Conservation (phyloP, 1,284 basidiomycete species). For the Tilletia indica region DNA sequence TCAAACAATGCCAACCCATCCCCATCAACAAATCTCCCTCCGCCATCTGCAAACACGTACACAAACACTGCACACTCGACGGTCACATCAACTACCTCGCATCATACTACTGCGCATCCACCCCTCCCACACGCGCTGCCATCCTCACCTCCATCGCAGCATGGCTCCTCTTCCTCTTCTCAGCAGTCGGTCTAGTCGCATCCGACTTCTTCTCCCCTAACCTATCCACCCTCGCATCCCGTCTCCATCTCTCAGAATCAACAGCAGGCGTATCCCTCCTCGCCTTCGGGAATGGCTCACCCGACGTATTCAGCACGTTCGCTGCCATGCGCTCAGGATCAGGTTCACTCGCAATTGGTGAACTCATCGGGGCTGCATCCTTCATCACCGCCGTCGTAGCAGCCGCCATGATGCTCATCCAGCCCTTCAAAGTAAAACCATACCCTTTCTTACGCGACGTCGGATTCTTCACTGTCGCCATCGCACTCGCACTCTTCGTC, state of each 20-base stretch:
- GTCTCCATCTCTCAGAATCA: conserved; percentile 50
- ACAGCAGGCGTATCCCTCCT: conserved; percentile 55
- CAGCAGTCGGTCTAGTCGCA: conserved; percentile 49
- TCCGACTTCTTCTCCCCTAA: conserved; percentile 55
- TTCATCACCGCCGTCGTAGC: conserved; percentile 93
- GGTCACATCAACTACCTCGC: conserved; percentile 44
- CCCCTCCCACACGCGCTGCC: conserved; percentile 22
- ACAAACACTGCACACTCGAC: conserved; percentile 33
- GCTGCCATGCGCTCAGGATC: conserved; percentile 83
- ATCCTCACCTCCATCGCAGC: conserved; percentile 34
- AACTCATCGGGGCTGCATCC: conserved; percentile 88
- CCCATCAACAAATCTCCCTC: conserved; percentile 26
- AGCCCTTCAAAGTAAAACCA: conserved; percentile 79
- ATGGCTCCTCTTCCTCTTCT: conserved; percentile 50
- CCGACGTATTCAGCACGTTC: conserved; percentile 77
- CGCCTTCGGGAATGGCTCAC: conserved; percentile 58
- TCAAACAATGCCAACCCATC: conserved; percentile 30
- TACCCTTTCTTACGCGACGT: conserved; percentile 86
- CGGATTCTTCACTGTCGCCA: conserved; percentile 82
- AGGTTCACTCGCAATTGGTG: conserved; percentile 86
- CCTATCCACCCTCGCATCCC: conserved; percentile 44
- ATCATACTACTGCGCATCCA: conserved; percentile 48
- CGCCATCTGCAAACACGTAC: conserved; percentile 40
- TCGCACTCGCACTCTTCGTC: conserved; percentile 71
- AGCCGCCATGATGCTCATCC: conserved; percentile 92